phyloP scores from a whole-genome alignment of 345 rosid genomes.

The Acer negundo region DNA sequence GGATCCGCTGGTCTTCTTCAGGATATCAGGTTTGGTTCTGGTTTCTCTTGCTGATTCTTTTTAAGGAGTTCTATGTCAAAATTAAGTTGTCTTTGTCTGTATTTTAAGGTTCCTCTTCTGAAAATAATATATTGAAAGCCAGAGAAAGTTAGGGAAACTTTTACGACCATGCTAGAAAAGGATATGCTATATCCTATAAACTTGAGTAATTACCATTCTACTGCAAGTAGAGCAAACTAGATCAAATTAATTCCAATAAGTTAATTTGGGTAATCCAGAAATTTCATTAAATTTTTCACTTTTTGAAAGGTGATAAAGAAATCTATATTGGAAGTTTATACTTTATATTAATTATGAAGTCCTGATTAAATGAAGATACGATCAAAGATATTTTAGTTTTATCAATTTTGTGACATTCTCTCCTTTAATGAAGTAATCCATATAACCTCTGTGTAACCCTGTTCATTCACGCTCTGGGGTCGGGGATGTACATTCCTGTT shows the following conservation, averaged over 20 bases:
- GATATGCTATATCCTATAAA: background rate
- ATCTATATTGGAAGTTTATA: background rate
- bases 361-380: background rate
- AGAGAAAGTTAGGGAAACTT: background rate
- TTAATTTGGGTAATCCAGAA: background rate
- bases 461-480: background rate
- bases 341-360: background rate
- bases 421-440: background rate
- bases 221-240: background rate
- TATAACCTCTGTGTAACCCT: background rate
- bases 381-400: background rate
- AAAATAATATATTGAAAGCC: background rate
- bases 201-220: background rate
- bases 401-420: background rate
- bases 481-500: background rate
- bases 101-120: background rate
- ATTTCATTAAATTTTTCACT: background rate
- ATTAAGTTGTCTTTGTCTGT: conserved; percentile 5
- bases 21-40: conserved; percentile 76
- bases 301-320: background rate
- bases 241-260: background rate
- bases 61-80: background rate
- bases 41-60: conserved; percentile 4
- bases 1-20: conserved; percentile 74
- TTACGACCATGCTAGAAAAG: background rate